phyloP scores from a whole-genome alignment of 352 stramenopile species.

The Pythium rhizo-oryzae region DNA sequence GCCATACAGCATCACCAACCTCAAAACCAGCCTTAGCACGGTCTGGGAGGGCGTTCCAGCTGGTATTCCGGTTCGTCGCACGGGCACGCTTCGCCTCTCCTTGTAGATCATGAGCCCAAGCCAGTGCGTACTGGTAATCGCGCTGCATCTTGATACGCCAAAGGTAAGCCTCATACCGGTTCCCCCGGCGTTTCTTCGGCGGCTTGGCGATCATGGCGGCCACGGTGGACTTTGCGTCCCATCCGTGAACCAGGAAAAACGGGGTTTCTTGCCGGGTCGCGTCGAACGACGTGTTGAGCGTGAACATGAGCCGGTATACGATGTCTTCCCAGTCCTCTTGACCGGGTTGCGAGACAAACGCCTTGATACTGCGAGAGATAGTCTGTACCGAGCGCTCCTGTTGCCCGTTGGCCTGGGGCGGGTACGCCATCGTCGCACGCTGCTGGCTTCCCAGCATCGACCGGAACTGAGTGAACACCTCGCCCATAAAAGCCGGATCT shows the following conservation, averaged over 20 bases:
- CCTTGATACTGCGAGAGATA: slow-evolving; percentile 1
- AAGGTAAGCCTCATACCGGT: not conserved
- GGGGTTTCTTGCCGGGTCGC: slow-evolving; percentile 10
- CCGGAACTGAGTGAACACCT: slow-evolving; percentile 23
- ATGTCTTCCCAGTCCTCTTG: slow-evolving; percentile 29
- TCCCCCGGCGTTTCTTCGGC: slow-evolving; percentile 19
- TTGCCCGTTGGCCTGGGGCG: too few species aligned
- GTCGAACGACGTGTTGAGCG: slow-evolving; percentile 22
- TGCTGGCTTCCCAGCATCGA: slow-evolving; percentile 22
- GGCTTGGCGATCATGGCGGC: slow-evolving; percentile 12
- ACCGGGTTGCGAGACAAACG: slow-evolving; percentile 6
- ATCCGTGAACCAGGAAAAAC: slow-evolving; percentile 30
- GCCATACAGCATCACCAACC: slow-evolving; percentile 17
- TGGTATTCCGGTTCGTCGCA: not conserved
- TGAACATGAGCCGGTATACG: slow-evolving; percentile 23
- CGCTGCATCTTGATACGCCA: slow-evolving; percentile 15
- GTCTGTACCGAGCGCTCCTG: slow-evolving; percentile 28
- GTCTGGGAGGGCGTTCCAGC: slow-evolving; percentile 1
- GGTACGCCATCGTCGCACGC: slow-evolving; percentile 21
- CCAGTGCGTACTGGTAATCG: slow-evolving; percentile 8
- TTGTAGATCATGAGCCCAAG: slow-evolving; percentile 15
- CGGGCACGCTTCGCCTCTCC: not conserved
- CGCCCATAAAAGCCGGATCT: slow-evolving; percentile 26
- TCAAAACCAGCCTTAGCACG: slow-evolving; percentile 18
- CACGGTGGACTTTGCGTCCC: slow-evolving; percentile 21